A percentile compares a stretch with the other conserved stretches of the same genome.
These are phyloP conservation scores for Fusarium sp. DNA, from an alignment of 2,329 filamentous ascomycete species.

Conservation along the genomic window DNA sequence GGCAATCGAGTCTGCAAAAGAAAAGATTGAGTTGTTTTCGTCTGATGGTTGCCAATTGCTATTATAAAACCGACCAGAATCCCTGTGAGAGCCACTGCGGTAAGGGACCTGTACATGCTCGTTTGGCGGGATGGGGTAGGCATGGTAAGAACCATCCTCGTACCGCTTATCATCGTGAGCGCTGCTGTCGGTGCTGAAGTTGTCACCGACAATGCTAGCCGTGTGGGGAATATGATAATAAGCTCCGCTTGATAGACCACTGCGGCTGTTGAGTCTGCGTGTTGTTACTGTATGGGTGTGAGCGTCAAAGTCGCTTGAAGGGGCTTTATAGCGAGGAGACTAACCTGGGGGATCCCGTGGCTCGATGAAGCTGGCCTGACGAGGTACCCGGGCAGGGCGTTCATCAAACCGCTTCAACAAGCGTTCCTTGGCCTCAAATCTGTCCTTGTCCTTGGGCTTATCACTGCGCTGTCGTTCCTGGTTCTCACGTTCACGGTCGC, in stretches of 20 bases:
- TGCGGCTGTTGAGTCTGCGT: too few relatives aligned
- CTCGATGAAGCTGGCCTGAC: conserved; percentile 55
- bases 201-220: conserved; percentile 44
- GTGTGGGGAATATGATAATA: conserved; percentile 53
- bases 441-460: conserved; percentile 50
- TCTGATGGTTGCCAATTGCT: too few relatives aligned
- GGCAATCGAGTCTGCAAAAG: too few relatives aligned
- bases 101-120: too few relatives aligned
- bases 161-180: conserved; percentile 51
- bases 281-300: conserved; percentile 48
- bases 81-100: too few relatives aligned
- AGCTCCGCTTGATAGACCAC: conserved; percentile 42
- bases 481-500: conserved; percentile 46
- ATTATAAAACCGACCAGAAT: too few relatives aligned
- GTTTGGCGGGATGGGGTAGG: conserved; percentile 50
- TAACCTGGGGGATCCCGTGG: conserved; percentile 53
- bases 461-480: conserved; percentile 42
- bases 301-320: conserved; percentile 47
- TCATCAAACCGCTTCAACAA: conserved; percentile 58
- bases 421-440: conserved; percentile 54
- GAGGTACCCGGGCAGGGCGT: conserved; percentile 46
- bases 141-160: conserved; percentile 56
- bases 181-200: conserved; percentile 52
- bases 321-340: conserved; percentile 47
- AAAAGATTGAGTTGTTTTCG: too few relatives aligned